Percentiles rank a stretch among this genome's conserved stretches.
These are phyloP conservation scores for Metarhizium guizhouense DNA, from an alignment of 2,329 filamentous ascomycete genomes.

Conservation along the genomic window DNA sequence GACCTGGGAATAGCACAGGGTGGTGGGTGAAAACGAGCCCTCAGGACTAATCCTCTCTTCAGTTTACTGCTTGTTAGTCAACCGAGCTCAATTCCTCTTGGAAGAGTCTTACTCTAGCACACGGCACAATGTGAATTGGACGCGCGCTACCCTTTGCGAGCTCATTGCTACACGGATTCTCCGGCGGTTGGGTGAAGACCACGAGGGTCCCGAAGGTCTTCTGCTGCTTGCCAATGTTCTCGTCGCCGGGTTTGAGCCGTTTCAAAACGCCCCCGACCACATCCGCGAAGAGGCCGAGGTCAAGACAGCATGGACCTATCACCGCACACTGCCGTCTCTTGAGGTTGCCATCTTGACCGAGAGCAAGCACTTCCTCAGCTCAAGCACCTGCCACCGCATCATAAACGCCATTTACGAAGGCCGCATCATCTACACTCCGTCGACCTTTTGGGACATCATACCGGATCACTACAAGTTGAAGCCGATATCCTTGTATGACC, in stretches of 20 bases:
- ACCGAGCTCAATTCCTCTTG: slow-evolving; percentile 68
- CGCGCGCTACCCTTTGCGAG: slow-evolving; percentile 70
- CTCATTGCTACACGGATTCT: slow-evolving; percentile 71
- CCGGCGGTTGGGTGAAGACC: slow-evolving; percentile 69
- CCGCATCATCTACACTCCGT: slow-evolving; percentile 73
- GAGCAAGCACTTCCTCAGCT: slow-evolving; percentile 69
- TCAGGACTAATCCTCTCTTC: not conserved
- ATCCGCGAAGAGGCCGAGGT: slow-evolving; percentile 50
- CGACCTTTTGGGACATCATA: slow-evolving; percentile 72
- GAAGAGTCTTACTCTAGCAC: slow-evolving; percentile 69
- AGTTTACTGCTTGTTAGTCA: slow-evolving; percentile 80
- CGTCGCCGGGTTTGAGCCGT: slow-evolving; percentile 76
- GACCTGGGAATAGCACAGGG: no score
- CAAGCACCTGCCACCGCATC: slow-evolving; percentile 71
- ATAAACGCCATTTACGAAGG: slow-evolving; percentile 77
- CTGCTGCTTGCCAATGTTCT: slow-evolving; percentile 70
- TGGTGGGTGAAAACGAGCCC: no score
- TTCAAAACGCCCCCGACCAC: slow-evolving; percentile 68
- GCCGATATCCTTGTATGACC: slow-evolving; percentile 74
- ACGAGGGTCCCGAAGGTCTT: slow-evolving; percentile 60
- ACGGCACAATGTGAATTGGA: slow-evolving; percentile 72
- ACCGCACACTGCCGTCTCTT: slow-evolving; percentile 62
- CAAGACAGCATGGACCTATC: slow-evolving; percentile 37
- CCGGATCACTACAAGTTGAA: slow-evolving; percentile 81
- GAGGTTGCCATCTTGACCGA: slow-evolving; percentile 79